These are phyloP conservation scores for Metschnikowia reukaufii DNA, from an alignment of 805 yeast species.

Conservation along the genomic window DNA sequence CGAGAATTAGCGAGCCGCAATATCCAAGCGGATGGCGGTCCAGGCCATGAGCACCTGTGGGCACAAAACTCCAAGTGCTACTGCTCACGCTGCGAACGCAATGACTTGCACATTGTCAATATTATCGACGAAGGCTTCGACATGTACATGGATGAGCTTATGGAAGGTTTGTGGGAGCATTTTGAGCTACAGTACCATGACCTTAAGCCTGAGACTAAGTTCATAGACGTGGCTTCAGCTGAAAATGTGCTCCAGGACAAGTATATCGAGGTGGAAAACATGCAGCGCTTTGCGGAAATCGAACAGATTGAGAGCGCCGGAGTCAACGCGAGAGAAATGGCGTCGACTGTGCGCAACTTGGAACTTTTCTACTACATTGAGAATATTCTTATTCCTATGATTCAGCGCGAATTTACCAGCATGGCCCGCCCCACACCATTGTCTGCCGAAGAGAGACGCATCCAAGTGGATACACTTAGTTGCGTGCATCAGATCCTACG, in stretches of 20 bases:
- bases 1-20: slow-evolving; percentile 5
- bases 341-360: slow-evolving; percentile 8
- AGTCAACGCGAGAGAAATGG: slow-evolving; percentile 8
- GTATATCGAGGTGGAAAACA: slow-evolving; percentile 4
- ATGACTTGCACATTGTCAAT: slow-evolving; percentile 52
- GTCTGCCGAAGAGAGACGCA: not conserved
- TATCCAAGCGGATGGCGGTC: slow-evolving; percentile 7
- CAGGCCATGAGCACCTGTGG: slow-evolving; percentile 11
- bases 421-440: not conserved
- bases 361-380: slow-evolving; percentile 12
- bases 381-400: slow-evolving; percentile 8
- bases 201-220: slow-evolving; percentile 4
- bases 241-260: slow-evolving; percentile 3
- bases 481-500: slow-evolving; percentile 10
- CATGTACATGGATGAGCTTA: slow-evolving; percentile 8
- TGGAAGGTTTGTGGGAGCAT: slow-evolving; percentile 11
- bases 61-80: slow-evolving; percentile 43
- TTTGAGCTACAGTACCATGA: slow-evolving; percentile 11
- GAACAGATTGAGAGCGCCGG: slow-evolving; percentile 9
- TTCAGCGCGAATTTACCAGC: slow-evolving; percentile 3
- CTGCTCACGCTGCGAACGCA: slow-evolving; percentile 77
- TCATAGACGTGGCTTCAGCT: slow-evolving; percentile 6
- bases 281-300: slow-evolving; percentile 12
- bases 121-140: slow-evolving; percentile 36
- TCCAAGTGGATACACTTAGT: slow-evolving; percentile 7